Percentiles rank a stretch among this genome's conserved stretches.
Evolutionary conservation across 108 stramenopile genomes (phyloP).

Genomic region (Fragilariopsis cylindrus): DNA sequence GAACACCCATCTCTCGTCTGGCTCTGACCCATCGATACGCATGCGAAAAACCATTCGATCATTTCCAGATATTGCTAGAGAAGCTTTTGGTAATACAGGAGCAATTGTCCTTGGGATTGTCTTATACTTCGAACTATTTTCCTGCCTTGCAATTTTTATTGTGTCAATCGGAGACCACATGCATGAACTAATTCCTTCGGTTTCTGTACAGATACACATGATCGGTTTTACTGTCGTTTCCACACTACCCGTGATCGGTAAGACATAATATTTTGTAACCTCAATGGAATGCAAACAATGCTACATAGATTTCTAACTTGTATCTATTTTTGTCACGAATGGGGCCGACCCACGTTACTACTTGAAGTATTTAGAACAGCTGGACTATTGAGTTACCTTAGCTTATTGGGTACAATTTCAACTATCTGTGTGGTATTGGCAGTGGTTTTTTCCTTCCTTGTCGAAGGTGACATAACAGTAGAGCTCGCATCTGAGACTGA

Average conservation of each 20-base stretch:
- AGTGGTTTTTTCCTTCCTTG: conserved; percentile 52
- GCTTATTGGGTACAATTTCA: conserved; percentile 73
- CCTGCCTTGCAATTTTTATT: conserved; percentile 77
- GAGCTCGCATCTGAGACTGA: conserved; percentile 22
- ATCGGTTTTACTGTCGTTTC: conserved; percentile 49
- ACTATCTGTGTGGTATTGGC: conserved; percentile 61
- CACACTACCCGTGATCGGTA: conserved; percentile 56
- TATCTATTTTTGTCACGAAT: not conserved
- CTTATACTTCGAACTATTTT: conserved; percentile 83
- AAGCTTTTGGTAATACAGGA: conserved; percentile 64
- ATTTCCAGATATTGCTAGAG: conserved; percentile 79
- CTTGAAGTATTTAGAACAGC: conserved; percentile 53
- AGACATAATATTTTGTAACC: not conserved
- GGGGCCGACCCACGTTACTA: not conserved
- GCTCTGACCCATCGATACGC: conserved; percentile 44
- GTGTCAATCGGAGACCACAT: conserved; percentile 78
- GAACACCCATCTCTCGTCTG: conserved; percentile 47
- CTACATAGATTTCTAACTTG: not conserved
- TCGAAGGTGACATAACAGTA: conserved; percentile 51
- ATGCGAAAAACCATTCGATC: conserved; percentile 64
- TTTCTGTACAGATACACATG: conserved; percentile 58
- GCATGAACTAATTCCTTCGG: conserved; percentile 56
- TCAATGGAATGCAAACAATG: too few species aligned
- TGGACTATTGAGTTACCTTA: conserved; percentile 67
- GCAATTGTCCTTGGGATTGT: conserved; percentile 57